Percentiles rank a stretch among this genome's conserved stretches.
These are phyloP conservation scores for Ramalina intermedia DNA, from an alignment of 495 filamentous ascomycete genomes.

Conservation along the genomic window DNA sequence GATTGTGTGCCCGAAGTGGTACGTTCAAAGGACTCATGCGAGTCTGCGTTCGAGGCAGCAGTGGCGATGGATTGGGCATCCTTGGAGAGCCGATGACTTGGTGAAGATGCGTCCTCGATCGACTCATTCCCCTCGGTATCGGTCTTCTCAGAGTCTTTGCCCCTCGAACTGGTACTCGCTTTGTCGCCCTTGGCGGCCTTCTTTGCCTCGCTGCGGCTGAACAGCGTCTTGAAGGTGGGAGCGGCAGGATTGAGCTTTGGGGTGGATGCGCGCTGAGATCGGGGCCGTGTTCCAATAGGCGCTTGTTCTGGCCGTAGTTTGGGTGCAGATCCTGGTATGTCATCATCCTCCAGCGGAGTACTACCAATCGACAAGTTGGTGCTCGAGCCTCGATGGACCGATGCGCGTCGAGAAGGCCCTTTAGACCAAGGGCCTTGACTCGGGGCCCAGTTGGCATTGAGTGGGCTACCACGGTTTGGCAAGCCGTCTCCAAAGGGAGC, in stretches of 20 bases:
- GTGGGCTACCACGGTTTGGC: slow-evolving; percentile 36
- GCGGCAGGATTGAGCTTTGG: slow-evolving; percentile 48
- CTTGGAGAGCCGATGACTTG: slow-evolving; percentile 47
- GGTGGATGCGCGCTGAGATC: slow-evolving; percentile 37
- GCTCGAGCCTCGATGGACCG: slow-evolving; percentile 40
- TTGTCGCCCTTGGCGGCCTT: slow-evolving; percentile 26
- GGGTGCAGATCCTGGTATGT: slow-evolving; percentile 27
- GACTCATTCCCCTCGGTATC: slow-evolving; percentile 24
- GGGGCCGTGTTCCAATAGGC: slow-evolving; percentile 40
- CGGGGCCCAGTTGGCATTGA: slow-evolving; percentile 44
- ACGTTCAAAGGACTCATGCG: slow-evolving; percentile 59
- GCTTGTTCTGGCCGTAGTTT: slow-evolving; percentile 35
- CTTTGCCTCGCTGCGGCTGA: slow-evolving; percentile 29
- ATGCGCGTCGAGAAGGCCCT: slow-evolving; percentile 39
- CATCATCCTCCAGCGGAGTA: slow-evolving; percentile 32
- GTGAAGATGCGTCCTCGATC: slow-evolving; percentile 38
- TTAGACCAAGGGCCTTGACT: slow-evolving; percentile 38
- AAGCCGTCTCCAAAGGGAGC: slow-evolving; percentile 41
- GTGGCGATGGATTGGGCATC: slow-evolving; percentile 47
- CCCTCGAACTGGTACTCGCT: slow-evolving; percentile 17
- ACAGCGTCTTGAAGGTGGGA: slow-evolving; percentile 42
- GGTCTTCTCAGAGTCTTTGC: slow-evolving; percentile 13
- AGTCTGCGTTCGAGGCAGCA: slow-evolving; percentile 51
- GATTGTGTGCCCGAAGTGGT: slow-evolving; percentile 51
- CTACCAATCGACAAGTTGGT: slow-evolving; percentile 37